Evolutionary conservation across 208 protist genomes (phyloP).

Genomic region (Zelonia costaricensis): DNA sequence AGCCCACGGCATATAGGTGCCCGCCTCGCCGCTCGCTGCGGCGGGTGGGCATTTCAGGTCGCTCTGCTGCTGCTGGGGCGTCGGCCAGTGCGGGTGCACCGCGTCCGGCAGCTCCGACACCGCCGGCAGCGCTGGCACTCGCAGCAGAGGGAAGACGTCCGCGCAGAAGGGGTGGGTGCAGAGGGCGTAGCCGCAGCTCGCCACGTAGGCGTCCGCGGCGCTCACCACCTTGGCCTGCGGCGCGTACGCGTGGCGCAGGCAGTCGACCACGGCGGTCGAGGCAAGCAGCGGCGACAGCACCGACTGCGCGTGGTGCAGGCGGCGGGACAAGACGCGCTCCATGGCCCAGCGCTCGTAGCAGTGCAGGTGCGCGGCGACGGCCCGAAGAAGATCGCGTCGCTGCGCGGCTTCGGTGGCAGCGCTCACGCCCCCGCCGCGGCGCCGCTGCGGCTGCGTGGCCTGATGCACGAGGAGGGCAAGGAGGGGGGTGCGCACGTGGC

Average conservation of each 20-base stretch:
- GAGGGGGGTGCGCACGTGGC: constrained; percentile 42
- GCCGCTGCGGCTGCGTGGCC: constrained; percentile 10
- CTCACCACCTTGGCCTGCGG: constrained; percentile 39
- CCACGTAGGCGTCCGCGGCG: constrained; percentile 57
- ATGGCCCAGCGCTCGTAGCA: constrained; percentile 37
- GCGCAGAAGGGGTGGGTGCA: constrained; percentile 57
- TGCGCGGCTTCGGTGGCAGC: neutral
- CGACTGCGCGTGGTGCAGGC: constrained; percentile 18
- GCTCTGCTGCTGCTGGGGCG: neutral
- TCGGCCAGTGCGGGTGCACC: constrained; percentile 7
- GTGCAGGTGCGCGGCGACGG: constrained; percentile 36
- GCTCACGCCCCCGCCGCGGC: constrained; percentile 1
- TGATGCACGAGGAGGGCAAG: constrained; percentile 39
- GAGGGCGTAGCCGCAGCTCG: constrained; percentile 66
- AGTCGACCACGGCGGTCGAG: constrained; percentile 25
- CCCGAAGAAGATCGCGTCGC: constrained; percentile 23
- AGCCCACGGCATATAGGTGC: constrained; percentile 19
- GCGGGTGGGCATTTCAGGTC: neutral
- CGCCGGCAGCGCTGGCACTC: constrained; percentile 4
- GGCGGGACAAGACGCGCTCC: constrained; percentile 22
- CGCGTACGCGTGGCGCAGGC: constrained; percentile 29
- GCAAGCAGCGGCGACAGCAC: constrained; percentile 24
- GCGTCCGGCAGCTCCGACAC: constrained; percentile 7
- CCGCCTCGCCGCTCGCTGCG: neutral
- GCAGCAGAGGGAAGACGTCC: constrained; percentile 43